phyloP scores from a whole-genome alignment of 306 rosid genomes.

The Inga leiocalycina region DNA sequence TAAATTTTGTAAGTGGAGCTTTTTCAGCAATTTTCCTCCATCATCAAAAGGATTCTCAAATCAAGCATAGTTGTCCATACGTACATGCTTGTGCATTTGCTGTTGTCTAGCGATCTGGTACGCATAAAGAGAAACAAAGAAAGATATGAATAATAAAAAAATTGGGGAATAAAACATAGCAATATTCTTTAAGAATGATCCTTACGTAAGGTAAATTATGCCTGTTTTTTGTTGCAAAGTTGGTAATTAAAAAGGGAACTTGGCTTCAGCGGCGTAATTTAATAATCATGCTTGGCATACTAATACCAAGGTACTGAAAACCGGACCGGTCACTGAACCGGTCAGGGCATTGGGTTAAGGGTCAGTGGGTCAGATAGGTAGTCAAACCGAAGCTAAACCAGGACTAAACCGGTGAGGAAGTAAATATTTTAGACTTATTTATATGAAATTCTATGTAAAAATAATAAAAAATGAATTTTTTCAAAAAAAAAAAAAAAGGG shows the following conservation, averaged over 20 bases:
- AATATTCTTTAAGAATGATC: not conserved
- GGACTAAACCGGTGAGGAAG: no score
- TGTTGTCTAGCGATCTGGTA: not conserved
- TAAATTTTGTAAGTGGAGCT: no score
- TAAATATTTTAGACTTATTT: no score
- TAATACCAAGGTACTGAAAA: no score
- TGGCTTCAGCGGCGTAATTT: not conserved
- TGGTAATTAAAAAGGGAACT: not conserved
- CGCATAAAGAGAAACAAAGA: not conserved
- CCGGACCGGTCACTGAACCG: no score
- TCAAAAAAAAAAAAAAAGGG: no score
- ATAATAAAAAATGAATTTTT: no score
- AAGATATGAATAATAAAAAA: not conserved
- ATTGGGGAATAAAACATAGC: not conserved
- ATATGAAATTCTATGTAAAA: no score
- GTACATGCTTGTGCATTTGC: not conserved
- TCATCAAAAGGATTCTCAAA: not conserved
- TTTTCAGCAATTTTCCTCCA: not conserved
- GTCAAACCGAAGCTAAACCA: no score
- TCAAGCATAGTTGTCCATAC: not conserved
- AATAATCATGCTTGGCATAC: not conserved
- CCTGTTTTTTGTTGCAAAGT: not conserved
- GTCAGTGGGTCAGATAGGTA: no score
- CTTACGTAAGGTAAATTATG: not conserved
- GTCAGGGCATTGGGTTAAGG: no score